Base-by-base conservation (phyloP, 305 asterid species). In the Fraxinus latifolia region DNA sequence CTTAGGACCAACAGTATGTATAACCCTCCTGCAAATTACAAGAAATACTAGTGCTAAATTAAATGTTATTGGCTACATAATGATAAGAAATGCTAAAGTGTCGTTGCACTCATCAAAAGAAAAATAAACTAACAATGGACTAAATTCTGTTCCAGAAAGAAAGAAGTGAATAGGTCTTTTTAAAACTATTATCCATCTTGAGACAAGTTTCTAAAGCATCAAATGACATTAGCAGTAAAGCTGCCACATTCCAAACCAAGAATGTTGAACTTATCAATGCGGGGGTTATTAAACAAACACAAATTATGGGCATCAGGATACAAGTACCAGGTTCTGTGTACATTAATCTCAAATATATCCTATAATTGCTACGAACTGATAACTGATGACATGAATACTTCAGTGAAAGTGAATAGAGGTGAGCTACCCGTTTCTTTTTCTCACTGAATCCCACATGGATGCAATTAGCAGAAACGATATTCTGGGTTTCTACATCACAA, bases 1-100 rank as follows among this genome's bases (percentile, higher is more conserved):
- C 84, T 93, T 95, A n/a, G 98, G 98, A 81, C 98, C 98, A 77
- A 95, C 98, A 50, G 98, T 93, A 82, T 93, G 98, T 81, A 93
- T 90, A 77, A 95, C 91, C 90, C 93, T 89, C 93, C 97, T 95
- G 92, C 81, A 87, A 86, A 82, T 60, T 60, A 80, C 42, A 81
- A 84, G 58, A 81, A 84, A 79, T 74, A 42, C 70, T 17, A 36
- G 27, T 12, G 37, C 50, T 76, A 44, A 79, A 12, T 42, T 11
- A 8, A 37, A 37, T 42, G 15, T 42, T 42, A 42, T 42, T 9
- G 50, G 12, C 50, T 42, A 50, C 21, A 53, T 53, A n/a, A 53
- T 53, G 23, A 53, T 53, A 15, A 39, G 27, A 25, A 39, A 8
- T 9, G 47, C 15, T 9, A 0, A 39, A 8, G 15, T 39, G 47